Evolutionary conservation across 305 asterid species (phyloP).

Genomic region (Ajuga reptans): DNA sequence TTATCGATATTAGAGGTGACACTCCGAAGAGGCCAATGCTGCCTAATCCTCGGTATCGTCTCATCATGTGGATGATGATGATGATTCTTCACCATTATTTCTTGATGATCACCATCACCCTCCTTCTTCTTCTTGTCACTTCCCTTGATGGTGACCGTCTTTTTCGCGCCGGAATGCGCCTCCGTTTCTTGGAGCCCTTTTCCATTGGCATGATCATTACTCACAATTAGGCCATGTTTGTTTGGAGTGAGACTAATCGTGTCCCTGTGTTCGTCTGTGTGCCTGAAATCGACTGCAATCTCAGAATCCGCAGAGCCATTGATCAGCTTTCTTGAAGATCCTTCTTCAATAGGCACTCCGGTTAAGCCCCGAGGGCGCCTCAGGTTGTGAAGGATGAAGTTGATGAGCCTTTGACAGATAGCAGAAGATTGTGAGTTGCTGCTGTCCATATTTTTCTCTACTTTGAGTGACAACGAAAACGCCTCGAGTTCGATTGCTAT

Average conservation of each 20-base stretch:
- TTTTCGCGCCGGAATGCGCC: background rate
- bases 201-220: background rate
- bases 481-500: background rate
- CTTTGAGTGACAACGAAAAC: background rate
- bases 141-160: slow-evolving; percentile 14
- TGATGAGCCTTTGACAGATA: slow-evolving; percentile 38
- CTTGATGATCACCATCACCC: background rate
- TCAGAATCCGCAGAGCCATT: slow-evolving; percentile 25
- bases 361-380: slow-evolving; percentile 12
- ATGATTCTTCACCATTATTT: background rate
- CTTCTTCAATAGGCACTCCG: slow-evolving; percentile 27
- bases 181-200: background rate
- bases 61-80: slow-evolving; percentile 11
- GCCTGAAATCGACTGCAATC: slow-evolving; percentile 41
- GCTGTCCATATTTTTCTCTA: slow-evolving; percentile 24
- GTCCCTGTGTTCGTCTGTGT: slow-evolving; percentile 1
- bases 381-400: slow-evolving; percentile 25
- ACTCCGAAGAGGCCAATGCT: slow-evolving; percentile 21
- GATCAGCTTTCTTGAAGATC: slow-evolving; percentile 14
- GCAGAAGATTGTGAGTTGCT: slow-evolving; percentile 25
- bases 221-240: slow-evolving; percentile 21
- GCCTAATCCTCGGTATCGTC: background rate
- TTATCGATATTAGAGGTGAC: slow-evolving; percentile 43
- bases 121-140: slow-evolving; percentile 17
- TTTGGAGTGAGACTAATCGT: background rate